Base-by-base conservation (phyloP, 306 rosid species). In the Cicer pinnatifidum region DNA sequence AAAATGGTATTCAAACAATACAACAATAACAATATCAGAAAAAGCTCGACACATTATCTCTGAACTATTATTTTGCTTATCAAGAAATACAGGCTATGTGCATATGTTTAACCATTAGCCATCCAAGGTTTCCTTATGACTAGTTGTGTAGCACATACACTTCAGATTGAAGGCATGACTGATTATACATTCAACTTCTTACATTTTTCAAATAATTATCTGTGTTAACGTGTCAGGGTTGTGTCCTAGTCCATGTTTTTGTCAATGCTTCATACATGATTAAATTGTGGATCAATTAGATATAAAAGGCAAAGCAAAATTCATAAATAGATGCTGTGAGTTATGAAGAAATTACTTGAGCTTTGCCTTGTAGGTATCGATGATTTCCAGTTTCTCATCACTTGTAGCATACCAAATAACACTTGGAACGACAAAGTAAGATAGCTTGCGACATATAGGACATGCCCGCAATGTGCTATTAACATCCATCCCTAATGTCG, bases 381-480 rank as follows among this genome's bases (percentile, higher is more conserved):
- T 35, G 77, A 95, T 95, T 78, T 95, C 99, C 78, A 77, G 84
- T 73, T 95, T 95, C 70, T 95, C 96, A 78, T 89, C 97, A 57
- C 80, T 85, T 28, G 97, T 38, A 54, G 88, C 75, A 81, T 91
- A 95, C 99, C 99, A 95, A 76, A 95, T 87, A 84, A 91, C 96
- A 75, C 99, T 95, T 52, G 99, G 99, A 81, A 95, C 84, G 37
- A 95, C 97, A 78, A 89, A 95, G 82, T 95, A 91, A 0, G 99
- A 95, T 67, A 95, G 80, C 84, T 90, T 95, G 69, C 99, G 90
- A 70, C 99, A 95, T 47, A 95, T 91, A 67, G 99, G 99, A 79
- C 99, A 95, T 23, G 99, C 84, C 78, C 99, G 85, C 88, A 91
- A 72, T 17, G 99, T 91, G 85, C 83, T 88, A 66, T 89, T 94